Evolutionary conservation across 768 basidiomycete genomes (phyloP), one percentile per base, ranked within the genome.

Genomic region (Rhodotorula diobovata): DNA sequence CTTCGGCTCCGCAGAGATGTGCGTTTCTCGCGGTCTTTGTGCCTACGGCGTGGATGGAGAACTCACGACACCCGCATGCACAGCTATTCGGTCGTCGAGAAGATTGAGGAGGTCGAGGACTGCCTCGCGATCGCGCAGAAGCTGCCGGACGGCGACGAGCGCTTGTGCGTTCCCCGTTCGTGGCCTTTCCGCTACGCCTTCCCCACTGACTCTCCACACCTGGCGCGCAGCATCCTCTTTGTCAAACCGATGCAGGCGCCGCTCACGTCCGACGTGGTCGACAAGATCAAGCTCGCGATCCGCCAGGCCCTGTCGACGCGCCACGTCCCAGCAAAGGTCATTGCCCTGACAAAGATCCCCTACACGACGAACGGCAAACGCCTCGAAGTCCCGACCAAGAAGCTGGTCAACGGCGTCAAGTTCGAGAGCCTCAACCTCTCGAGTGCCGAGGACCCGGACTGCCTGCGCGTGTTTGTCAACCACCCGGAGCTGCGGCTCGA

Each of bases 41-140:
- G 9, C 5, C 21, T 56, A 45, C 11, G 30, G 30, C 37, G 15
- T 20, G 35, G 32, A 28, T n/a, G n/a, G 12, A 3, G 21, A 3
- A 28, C 25, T 23, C 5, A 9, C 55, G 54, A 68, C 16, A 15
- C 30, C 15, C 28, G 35, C 7, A 21, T 34, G 9, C 32, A 21
- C 63, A 70, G 69, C 54, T 74, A 74, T 48, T 69, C 73, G 35
- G 73, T 75, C 41, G 73, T 77, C 45, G 77, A 77, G 67, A 74
- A 76, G 65, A 66, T 78, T 63, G 73, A 74, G 37, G 69, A 61
- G 12, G 69, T 78, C 21, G 76, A 77, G 39, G 76, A 77, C 54
- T 76, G 70, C 55, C 63, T 79, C 46, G 78, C 77, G 6, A 70
- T 79, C 30, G 77, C 74, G 0, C 78, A 79, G 63, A 73, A 76